A percentile compares a stretch with the other conserved stretches of the same genome.
Evolutionary conservation across 768 basidiomycete species (phyloP).

Genomic region (Galerina marginata): DNA sequence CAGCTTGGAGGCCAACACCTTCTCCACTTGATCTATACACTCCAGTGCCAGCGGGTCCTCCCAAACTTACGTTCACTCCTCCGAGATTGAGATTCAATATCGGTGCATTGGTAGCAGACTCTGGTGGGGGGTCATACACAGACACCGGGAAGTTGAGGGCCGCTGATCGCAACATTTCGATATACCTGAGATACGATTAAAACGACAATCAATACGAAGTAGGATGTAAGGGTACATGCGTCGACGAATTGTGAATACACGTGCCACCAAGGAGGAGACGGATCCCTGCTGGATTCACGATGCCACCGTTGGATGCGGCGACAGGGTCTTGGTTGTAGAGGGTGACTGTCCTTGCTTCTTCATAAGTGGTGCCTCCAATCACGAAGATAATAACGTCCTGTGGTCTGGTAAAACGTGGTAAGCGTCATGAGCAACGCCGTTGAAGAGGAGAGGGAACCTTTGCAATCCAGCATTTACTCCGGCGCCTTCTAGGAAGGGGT

Average conservation of each 20-base stretch:
- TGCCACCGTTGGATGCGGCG: constrained; percentile 49
- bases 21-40: constrained; percentile 85
- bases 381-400: constrained; percentile 98
- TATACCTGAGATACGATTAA: constrained; percentile 56
- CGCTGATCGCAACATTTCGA: constrained; percentile 86
- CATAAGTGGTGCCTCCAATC: constrained; percentile 95
- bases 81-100: constrained; percentile 92
- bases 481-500: constrained; percentile 80
- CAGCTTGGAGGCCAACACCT: constrained; percentile 75
- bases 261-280: constrained; percentile 92
- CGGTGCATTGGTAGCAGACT: constrained; percentile 73
- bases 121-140: constrained; percentile 78
- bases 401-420: constrained; percentile 54
- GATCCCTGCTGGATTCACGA: constrained; percentile 62
- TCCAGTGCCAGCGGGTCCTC: constrained; percentile 82
- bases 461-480: constrained; percentile 75
- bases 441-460: constrained; percentile 47
- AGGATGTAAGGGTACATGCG: constrained; percentile 50
- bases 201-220: constrained; percentile 3
- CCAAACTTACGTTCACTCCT: constrained; percentile 91
- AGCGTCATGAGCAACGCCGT: no score
- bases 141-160: constrained; percentile 64
- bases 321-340: constrained; percentile 84
- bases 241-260: constrained; percentile 92
- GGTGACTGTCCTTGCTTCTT: constrained; percentile 87